Percentiles rank a stretch among this genome's conserved stretches.
phyloP scores from a whole-genome alignment of 768 basidiomycete genomes.

The Pulveroboletus sp. region DNA sequence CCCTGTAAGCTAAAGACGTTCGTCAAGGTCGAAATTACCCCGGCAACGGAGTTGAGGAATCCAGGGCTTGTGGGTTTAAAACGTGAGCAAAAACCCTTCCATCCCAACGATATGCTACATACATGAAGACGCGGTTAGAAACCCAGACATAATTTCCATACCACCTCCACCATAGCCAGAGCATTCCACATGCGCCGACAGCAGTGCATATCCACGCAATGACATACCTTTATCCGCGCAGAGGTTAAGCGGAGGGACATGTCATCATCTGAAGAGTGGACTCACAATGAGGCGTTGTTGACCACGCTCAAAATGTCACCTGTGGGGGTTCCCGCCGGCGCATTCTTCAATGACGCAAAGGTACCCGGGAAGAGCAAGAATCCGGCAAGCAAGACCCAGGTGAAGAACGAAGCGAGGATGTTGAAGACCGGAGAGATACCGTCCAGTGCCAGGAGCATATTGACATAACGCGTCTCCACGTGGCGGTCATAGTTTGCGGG shows the following conservation, averaged over 20 bases:
- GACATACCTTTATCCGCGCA: slow-evolving; percentile 37
- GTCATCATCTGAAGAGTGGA: not conserved
- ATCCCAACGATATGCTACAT: slow-evolving; percentile 15
- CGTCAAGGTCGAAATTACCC: slow-evolving; percentile 50
- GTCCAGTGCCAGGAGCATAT: slow-evolving; percentile 59
- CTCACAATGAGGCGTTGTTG: slow-evolving; percentile 45
- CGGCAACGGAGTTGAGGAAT: slow-evolving; percentile 51
- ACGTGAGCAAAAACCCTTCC: not conserved
- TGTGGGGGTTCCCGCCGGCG: slow-evolving; percentile 27
- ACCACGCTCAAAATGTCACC: slow-evolving; percentile 34
- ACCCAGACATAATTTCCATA: slow-evolving; percentile 55
- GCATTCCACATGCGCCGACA: slow-evolving; percentile 49
- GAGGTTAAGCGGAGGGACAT: not conserved
- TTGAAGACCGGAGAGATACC: slow-evolving; percentile 48
- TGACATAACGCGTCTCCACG: slow-evolving; percentile 47
- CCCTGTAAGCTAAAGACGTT: slow-evolving; percentile 48
- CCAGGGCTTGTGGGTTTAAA: slow-evolving; percentile 41
- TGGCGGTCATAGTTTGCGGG: slow-evolving; percentile 21
- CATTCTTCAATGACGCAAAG: slow-evolving; percentile 41
- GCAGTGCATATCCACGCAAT: slow-evolving; percentile 53
- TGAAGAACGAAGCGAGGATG: slow-evolving; percentile 51
- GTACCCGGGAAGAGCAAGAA: slow-evolving; percentile 62
- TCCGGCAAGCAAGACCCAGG: slow-evolving; percentile 59
- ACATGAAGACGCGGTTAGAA: slow-evolving; percentile 54
- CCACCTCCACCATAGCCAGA: slow-evolving; percentile 59